Base-by-base conservation (phyloP, 1,284 basidiomycete species). In the Leucoagaricus sp. region DNA sequence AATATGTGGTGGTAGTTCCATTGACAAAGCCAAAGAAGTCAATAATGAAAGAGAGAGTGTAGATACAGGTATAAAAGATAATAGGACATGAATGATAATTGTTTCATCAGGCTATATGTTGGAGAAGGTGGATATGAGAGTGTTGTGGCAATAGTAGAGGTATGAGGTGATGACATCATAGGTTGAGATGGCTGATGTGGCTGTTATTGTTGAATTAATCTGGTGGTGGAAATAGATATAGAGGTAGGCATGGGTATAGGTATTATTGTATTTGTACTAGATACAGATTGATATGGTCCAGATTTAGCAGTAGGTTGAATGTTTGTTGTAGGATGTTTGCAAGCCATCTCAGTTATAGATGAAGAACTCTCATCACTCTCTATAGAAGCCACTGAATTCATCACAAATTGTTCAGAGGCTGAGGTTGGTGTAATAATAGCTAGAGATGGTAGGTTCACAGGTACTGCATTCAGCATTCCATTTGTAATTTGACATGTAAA, bases 11-110 rank as follows among this genome's bases (percentile, higher is more conserved):
- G 88, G 87, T 0, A 85, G 81, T 25, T 83, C 80, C 12, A 68
- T 67, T 0, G 70, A 64, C 0, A 78, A 75, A 0, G 80, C 79
- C 1, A 81, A 77, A 0, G 80, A 83, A 0, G 91, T 92, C 53
- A 94, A 81, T 2, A 84, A 83, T 0, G 85, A 84, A 2, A 95
- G 80, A 1, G 90, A 82, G 28, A 86, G 79, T 9, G 86, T 85
- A 2, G 87, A 80, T 0, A 85, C 77, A 0, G 93, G 93, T 0
- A 89, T 86, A 0, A 87, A 89, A 0, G 87, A 77, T 38, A 94
- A 70, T 94, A 94, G 2, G 90, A 89, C 70, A 94, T 82, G 77
- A 94, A 94, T 0, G 89, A 92, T 28, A 95, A 80, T 1, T 89
- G 84, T 64, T 93, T 86, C 40, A 77, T 76, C 49, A 75, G 72